These are phyloP conservation scores for Chlorella variabilis DNA, from an alignment of 163 green algal genomes.

Conservation along the genomic window DNA sequence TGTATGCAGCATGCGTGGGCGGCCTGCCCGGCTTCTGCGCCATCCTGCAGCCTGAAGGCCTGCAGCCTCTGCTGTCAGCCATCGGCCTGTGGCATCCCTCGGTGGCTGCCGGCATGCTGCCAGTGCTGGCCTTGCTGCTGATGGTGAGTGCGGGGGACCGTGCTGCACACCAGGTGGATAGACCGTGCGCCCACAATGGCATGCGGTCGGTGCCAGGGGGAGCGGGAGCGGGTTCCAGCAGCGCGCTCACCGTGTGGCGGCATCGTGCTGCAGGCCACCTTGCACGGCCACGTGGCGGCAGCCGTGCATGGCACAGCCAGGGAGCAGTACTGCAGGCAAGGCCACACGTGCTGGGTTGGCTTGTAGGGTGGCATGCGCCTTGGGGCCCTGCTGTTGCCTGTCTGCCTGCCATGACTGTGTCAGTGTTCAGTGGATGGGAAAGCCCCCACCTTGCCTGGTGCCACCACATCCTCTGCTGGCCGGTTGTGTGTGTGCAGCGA, in stretches of 20 bases:
- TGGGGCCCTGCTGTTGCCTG: too few species aligned
- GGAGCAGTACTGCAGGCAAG: slow-evolving; percentile 10
- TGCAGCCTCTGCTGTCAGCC: background rate
- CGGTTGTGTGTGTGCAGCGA: background rate
- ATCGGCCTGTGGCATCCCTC: slow-evolving; percentile 22
- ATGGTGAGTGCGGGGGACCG: slow-evolving; percentile 40
- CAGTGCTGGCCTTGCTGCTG: slow-evolving; percentile 33
- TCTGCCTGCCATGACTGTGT: too few species aligned
- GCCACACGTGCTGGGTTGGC: background rate
- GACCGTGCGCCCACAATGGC: too few species aligned
- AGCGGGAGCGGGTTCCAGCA: too few species aligned
- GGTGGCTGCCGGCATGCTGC: slow-evolving; percentile 14
- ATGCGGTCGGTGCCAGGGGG: too few species aligned
- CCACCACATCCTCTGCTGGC: too few species aligned
- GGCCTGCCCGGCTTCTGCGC: background rate
- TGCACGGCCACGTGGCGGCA: background rate
- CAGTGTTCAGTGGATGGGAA: too few species aligned
- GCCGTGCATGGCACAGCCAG: background rate
- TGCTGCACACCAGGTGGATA: too few species aligned
- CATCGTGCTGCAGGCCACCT: slow-evolving; percentile 22
- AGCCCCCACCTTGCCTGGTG: too few species aligned
- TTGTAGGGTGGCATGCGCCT: too few species aligned
- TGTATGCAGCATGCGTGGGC: slow-evolving; percentile 22
- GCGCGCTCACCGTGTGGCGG: too few species aligned
- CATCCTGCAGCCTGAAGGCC: slow-evolving; percentile 14